phyloP scores from a whole-genome alignment of 164 flowering plant species.

The Paratinospora sagittata region DNA sequence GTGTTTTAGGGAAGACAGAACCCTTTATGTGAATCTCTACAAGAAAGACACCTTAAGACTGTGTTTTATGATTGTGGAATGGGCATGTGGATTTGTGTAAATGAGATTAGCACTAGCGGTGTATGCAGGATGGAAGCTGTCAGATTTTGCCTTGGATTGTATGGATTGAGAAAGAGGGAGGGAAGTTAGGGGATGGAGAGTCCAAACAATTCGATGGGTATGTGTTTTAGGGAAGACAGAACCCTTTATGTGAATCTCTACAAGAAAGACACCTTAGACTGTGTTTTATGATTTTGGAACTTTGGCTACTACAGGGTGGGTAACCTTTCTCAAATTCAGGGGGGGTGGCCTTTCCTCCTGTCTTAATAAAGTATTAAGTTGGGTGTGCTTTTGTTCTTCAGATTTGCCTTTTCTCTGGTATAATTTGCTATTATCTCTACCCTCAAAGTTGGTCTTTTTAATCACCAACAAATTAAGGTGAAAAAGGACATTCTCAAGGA shows the following conservation, averaged over 20 bases:
- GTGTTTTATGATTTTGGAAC: slow-evolving; percentile 5
- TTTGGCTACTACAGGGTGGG: slow-evolving; percentile 9
- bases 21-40: too few species aligned
- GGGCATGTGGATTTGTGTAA: slow-evolving; percentile 15
- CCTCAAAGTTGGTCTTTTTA: too few species aligned
- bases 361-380: neutral
- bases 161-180: neutral
- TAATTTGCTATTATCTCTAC: neutral
- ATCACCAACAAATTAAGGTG: too few species aligned
- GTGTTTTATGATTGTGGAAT: too few species aligned
- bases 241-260: neutral
- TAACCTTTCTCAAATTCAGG: neutral
- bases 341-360: slow-evolving; percentile 14
- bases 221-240: neutral
- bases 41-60: too few species aligned
- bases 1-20: too few species aligned
- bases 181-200: neutral
- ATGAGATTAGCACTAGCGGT: slow-evolving; percentile 26
- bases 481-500: too few species aligned
- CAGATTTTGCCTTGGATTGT: slow-evolving; percentile 6
- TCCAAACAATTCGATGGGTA: neutral
- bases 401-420: neutral
- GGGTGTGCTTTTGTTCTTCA: slow-evolving; percentile 1
- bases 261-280: slow-evolving; percentile 1
- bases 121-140: slow-evolving; percentile 6